Conservation (phyloP, 768 basidiomycete genomes). For the Rhodotorula sphaerocarpa region DNA sequence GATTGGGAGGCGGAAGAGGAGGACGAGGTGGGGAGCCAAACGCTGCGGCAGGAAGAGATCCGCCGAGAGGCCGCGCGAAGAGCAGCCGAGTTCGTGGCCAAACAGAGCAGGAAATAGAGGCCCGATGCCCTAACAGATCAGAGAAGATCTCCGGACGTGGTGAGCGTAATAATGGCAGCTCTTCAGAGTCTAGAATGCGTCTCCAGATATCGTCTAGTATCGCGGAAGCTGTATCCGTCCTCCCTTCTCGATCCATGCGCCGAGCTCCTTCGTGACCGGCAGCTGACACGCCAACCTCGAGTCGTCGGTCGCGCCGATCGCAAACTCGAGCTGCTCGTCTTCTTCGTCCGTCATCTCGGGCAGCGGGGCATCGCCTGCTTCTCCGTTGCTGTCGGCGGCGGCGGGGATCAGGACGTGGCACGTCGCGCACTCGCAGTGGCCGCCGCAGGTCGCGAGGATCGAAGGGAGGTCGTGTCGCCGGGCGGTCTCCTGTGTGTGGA, state of each 20-base stretch:
- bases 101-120: background rate
- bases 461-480: slow-evolving; percentile 13
- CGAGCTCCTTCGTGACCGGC: slow-evolving; percentile 28
- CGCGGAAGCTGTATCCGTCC: slow-evolving; percentile 29
- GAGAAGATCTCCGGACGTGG: too few species aligned
- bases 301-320: slow-evolving; percentile 32
- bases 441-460: slow-evolving; percentile 37
- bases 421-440: slow-evolving; percentile 38
- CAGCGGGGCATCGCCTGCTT: background rate
- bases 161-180: too few species aligned
- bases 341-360: slow-evolving; percentile 36
- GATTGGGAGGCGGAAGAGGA: background rate
- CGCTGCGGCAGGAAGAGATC: background rate
- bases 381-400: background rate
- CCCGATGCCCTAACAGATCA: too few species aligned
- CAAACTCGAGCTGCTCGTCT: slow-evolving; percentile 39
- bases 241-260: slow-evolving; percentile 25
- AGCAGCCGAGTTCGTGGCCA: background rate
- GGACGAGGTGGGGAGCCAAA: too few species aligned
- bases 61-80: background rate
- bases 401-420: slow-evolving; percentile 34
- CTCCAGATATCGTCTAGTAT: slow-evolving; percentile 15
- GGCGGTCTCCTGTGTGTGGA: slow-evolving; percentile 20
- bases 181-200: too few species aligned
- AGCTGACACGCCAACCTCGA: slow-evolving; percentile 37